A percentile compares a stretch with the other conserved stretches of the same genome.
Evolutionary conservation across 1,139 yeast species (phyloP).

Genomic region (Groenewaldozyma sp.): DNA sequence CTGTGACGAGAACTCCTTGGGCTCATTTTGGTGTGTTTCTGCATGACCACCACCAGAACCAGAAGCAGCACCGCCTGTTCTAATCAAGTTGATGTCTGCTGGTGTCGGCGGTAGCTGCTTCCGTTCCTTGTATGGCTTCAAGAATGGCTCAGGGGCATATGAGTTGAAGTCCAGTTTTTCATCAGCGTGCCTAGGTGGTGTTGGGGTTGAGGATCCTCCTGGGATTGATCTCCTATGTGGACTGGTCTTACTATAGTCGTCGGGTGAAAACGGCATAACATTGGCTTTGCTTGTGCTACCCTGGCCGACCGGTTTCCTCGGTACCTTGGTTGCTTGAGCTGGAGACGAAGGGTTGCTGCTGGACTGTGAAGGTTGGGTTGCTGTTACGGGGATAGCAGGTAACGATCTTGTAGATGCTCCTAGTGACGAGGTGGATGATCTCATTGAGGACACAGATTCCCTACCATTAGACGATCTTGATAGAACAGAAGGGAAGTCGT

Average conservation of each 20-base stretch:
- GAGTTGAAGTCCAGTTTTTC: slow-evolving; percentile 17
- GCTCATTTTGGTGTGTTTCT: slow-evolving; percentile 23
- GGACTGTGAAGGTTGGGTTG: too few species aligned
- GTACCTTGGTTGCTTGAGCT: background rate
- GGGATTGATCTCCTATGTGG: too few species aligned
- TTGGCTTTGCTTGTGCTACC: too few species aligned
- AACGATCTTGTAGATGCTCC: too few species aligned
- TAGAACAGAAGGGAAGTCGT: slow-evolving; percentile 5
- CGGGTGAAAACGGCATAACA: slow-evolving; percentile 24
- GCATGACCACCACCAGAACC: slow-evolving; percentile 22
- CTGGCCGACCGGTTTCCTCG: slow-evolving; percentile 12
- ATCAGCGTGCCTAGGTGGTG: slow-evolving; percentile 7
- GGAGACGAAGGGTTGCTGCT: slow-evolving; percentile 3
- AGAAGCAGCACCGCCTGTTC: too few species aligned
- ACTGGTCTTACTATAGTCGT: slow-evolving; percentile 16
- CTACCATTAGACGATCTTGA: too few species aligned
- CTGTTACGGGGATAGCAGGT: too few species aligned
- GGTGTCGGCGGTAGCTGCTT: slow-evolving; percentile 14
- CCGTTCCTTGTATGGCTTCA: slow-evolving; percentile 3
- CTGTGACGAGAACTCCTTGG: slow-evolving; percentile 17
- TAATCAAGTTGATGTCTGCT: slow-evolving; percentile 10
- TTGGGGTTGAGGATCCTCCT: background rate
- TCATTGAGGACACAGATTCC: too few species aligned
- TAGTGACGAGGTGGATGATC: too few species aligned
- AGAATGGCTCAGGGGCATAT: slow-evolving; percentile 24